Conservation (phyloP, 768 basidiomycete species). For the Boletus reticulatus region DNA sequence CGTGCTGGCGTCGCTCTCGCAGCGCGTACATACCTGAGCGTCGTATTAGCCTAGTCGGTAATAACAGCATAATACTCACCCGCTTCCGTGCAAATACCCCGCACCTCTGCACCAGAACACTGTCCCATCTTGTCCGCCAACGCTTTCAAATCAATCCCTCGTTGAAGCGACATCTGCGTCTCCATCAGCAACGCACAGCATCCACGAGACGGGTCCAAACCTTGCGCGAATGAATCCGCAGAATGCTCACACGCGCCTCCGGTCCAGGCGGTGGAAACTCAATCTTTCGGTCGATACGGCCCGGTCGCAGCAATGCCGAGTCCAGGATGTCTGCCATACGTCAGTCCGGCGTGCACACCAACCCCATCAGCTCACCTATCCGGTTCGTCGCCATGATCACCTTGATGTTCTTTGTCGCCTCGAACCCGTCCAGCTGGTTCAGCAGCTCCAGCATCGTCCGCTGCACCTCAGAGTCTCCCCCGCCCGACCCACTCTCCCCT, state of each 20-base stretch:
- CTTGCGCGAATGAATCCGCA: conserved; percentile 96
- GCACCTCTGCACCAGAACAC: conserved; percentile 95
- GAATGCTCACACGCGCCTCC: conserved; percentile 94
- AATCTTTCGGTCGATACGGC: conserved; percentile 96
- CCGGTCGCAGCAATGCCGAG: conserved; percentile 87
- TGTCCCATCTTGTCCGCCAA: conserved; percentile 99
- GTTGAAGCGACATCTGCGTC: conserved; percentile 89
- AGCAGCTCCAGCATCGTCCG: conserved; percentile 87
- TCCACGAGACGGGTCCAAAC: conserved; percentile 32
- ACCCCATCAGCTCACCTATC: conserved; percentile 52
- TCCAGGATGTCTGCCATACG: conserved; percentile 78
- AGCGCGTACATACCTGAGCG: conserved; percentile 89
- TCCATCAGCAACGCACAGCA: not conserved
- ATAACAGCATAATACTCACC: conserved; percentile 40
- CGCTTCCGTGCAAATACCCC: conserved; percentile 97
- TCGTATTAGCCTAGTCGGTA: no score
- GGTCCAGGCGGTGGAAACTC: conserved; percentile 98
- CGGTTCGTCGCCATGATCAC: conserved; percentile 98
- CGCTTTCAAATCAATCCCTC: conserved; percentile 94
- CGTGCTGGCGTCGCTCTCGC: conserved; percentile 92
- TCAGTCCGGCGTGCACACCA: conserved; percentile 6
- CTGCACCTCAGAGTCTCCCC: conserved; percentile 88
- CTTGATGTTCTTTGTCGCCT: conserved; percentile 80
- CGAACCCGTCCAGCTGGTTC: conserved; percentile 89
- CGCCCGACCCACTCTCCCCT: conserved; percentile 75